These are phyloP conservation scores for Asparagopsis taxiformis DNA, from an alignment of 31 red algal genomes.

Conservation along the genomic window DNA sequence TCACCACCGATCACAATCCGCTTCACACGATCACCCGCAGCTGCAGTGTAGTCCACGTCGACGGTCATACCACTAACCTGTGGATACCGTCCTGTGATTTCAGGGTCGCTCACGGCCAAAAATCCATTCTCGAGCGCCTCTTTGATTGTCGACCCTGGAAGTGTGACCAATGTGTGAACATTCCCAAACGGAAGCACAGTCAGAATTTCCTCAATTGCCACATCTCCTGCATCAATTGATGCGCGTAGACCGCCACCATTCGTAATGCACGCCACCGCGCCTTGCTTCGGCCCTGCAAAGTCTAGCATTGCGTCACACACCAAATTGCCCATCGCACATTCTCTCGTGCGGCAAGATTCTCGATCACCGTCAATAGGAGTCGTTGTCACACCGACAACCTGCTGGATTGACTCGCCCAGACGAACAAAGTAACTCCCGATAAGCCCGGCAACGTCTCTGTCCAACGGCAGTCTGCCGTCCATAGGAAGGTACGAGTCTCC, in stretches of 20 bases:
- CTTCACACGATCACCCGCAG: constrained; percentile 4
- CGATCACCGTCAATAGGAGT: constrained; percentile 10
- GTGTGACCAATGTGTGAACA: constrained; percentile 4
- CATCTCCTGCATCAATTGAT: constrained; percentile 15
- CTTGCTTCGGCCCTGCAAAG: neutral
- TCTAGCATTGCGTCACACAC: constrained; percentile 46
- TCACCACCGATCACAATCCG: constrained; percentile 24
- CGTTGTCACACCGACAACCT: constrained; percentile 11
- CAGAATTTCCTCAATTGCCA: constrained; percentile 29
- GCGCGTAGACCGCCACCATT: constrained; percentile 32
- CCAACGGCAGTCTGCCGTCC: constrained; percentile 22
- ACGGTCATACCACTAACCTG: constrained; percentile 18
- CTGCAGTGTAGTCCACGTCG: constrained; percentile 16
- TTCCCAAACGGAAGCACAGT: constrained; percentile 54
- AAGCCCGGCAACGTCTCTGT: constrained; percentile 9
- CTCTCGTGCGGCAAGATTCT: constrained; percentile 19
- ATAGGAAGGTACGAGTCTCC: constrained; percentile 19
- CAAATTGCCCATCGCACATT: constrained; percentile 39
- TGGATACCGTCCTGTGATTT: constrained; percentile 12
- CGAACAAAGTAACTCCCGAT: constrained; percentile 23
- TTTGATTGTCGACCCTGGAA: constrained; percentile 19
- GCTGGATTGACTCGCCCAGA: constrained; percentile 5
- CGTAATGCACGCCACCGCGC: constrained; percentile 17
- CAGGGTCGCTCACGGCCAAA: neutral
- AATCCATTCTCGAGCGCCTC: constrained; percentile 16